Base-by-base conservation (phyloP, 2,329 filamentous ascomycete genomes). In the Alternaria sp. region DNA sequence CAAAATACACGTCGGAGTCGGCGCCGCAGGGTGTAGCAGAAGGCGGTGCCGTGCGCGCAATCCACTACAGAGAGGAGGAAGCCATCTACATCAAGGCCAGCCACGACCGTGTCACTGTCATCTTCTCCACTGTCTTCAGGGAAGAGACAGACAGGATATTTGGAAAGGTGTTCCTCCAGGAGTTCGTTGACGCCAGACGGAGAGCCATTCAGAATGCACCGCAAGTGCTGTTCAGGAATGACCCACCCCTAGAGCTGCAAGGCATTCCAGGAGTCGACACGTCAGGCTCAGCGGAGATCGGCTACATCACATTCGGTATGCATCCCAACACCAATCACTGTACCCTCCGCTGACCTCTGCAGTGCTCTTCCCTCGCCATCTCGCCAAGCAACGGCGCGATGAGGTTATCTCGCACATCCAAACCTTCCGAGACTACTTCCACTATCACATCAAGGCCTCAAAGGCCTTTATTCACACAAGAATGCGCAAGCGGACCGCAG, bases 341-440 rank as follows among this genome's bases (percentile, higher is more conserved):
- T 10, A 26, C 13, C 4, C 28, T 17, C 6, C 54, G 55, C 70
- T 76, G 39, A 78, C 46, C 8, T 7, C 1, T 24, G 1, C 45
- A 96, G 95, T 98, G 46, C 86, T 99, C 41, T 99, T 99, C 83
- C 94, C 95, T 45, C 90, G 95, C 65, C 96, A 99, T 79, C 84
- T 99, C 66, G 94, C 93, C 13, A 88, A 88, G 13, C 92, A 97
- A 79, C 88, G 93, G 75, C 92, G 96, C 82, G 90, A 91, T 60
- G 93, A 97, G 67, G 93, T 96, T 77, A 99, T 99, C 70, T 97
- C 93, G 50, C 96, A 99, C 78, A 98, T 99, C 72, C 96, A 99
- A 81, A 99, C 95, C 13, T 99, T 99, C 91, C 91, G 95, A 68
- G 95, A 99, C 77, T 99, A 99, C 80, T 99, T 99, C 85, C 95